Base-by-base conservation (phyloP, 2,329 filamentous ascomycete species). In the Penicillium hordei region DNA sequence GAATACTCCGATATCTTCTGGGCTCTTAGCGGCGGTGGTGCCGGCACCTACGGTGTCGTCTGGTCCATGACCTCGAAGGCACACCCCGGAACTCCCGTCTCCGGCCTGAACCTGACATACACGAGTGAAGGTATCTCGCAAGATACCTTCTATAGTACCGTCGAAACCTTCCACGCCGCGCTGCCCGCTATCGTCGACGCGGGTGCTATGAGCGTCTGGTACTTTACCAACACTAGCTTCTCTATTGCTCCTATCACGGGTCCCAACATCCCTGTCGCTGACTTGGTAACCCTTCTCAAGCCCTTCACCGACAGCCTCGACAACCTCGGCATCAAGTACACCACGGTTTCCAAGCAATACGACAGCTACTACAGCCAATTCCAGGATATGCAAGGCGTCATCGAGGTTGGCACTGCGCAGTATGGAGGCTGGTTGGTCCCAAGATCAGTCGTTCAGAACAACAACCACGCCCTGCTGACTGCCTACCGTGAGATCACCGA, bases 41-140 rank as follows among this genome's bases (percentile, higher is more conserved):
- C 79, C 10, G 83, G 84, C 17, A 86, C 79, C 31, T 88, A 82
- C 62, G 85, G 77, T 2, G 76, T 87, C 2, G 82, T 87, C 1
- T 69, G 79, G 17, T 83, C 81, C 2, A 76, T 86, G 68, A 86
- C 82, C 0, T 74, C 81, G 40, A 82, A 81, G 59, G 77, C 80
- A 1, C 76, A 85, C 66, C 71, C 75, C 0, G 78, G 81, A 55
- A 68, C 68, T 7, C 68, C 70, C 0, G 74, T 80, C 4, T 74
- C 77, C 1, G 82, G 78, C 2, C 75, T 79, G 1, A 78, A 74
- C 5, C 65, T 85, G 9, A 72, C 70, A 0, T 81, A 84, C 60
- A 67, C 63, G 15, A 65, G 57, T 10, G 57, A 69, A 0, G 63
- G 68, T 5, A 70, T 73, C 8, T 69, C 76, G 0, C 67, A 72